Evolutionary conservation across 2,329 filamentous ascomycete species (phyloP).

Genomic region (Talaromyces piceae): DNA sequence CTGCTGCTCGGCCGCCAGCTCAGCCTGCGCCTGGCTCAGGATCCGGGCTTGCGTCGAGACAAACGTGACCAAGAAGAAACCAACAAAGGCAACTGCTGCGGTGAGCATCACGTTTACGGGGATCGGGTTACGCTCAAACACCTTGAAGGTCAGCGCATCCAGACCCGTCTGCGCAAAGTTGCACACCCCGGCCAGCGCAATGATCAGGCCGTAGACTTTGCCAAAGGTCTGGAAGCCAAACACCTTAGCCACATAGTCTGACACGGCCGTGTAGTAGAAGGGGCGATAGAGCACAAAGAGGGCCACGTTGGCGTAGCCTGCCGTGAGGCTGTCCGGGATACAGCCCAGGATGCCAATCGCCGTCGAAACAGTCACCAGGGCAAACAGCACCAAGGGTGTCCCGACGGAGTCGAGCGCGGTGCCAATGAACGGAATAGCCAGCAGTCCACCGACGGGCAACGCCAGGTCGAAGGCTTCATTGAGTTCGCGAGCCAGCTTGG

Average conservation of each 20-base stretch:
- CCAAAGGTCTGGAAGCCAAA: conserved; percentile 90
- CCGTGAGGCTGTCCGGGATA: conserved; percentile 60
- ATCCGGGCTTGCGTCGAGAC: conserved; percentile 39
- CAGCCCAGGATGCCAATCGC: conserved; percentile 69
- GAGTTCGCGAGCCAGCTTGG: conserved; percentile 55
- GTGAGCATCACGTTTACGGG: conserved; percentile 70
- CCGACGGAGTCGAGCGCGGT: conserved; percentile 67
- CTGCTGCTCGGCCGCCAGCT: conserved; percentile 7
- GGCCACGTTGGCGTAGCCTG: conserved; percentile 65
- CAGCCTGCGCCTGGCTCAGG: not conserved
- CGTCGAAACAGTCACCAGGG: conserved; percentile 65
- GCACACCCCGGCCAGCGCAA: conserved; percentile 73
- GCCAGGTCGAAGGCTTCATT: conserved; percentile 85
- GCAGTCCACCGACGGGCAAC: conserved; percentile 70
- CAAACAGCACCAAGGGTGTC: conserved; percentile 62
- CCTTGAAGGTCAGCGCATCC: conserved; percentile 67
- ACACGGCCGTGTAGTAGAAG: conserved; percentile 82
- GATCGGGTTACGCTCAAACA: conserved; percentile 64
- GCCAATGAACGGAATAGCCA: conserved; percentile 84
- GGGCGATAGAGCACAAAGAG: conserved; percentile 81
- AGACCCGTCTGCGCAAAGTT: conserved; percentile 79
- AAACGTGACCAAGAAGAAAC: conserved; percentile 58
- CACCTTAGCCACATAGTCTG: conserved; percentile 83
- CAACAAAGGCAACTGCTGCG: conserved; percentile 54
- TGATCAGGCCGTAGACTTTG: conserved; percentile 87